Evolutionary conservation across 2,329 filamentous ascomycete genomes (phyloP), one percentile per base, ranked within the genome.

Genomic region (Clonostachys sp.): DNA sequence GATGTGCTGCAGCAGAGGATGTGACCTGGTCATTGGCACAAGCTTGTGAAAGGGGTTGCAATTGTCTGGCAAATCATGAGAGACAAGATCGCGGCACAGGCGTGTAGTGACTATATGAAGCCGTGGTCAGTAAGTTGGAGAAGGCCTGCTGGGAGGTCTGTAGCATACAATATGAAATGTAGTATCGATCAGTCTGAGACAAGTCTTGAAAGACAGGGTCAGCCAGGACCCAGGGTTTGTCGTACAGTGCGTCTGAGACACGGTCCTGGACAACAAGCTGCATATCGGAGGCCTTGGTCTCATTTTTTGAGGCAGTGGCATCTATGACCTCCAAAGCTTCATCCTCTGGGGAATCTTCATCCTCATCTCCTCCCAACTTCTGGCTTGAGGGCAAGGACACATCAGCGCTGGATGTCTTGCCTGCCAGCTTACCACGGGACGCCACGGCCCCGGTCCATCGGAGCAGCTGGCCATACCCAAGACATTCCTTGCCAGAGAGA

Each of bases 41-140:
- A 76, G 62, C 44, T 54, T 61, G 50, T 72, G 71, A 54, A 75
- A 77, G 7, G 73, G 73, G 55, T 77, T 77, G 9, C 24, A 30
- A 45, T 54, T 56, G 10, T 69, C 63, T 13, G 65, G 63, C 43
- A 68, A 54, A 57, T 77, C 74, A 45, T 67, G 63, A 24, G 72
- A 68, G 46, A 77, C 72, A 40, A 82, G 66, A 54, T 80, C 77
- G 56, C 65, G 71, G 61, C 77, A 81, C 44, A 83, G 63, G 38
- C 73, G 61, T n/a, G 58, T 63, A 46, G 73, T 60, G 61, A 78
- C 71, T 79, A 70, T 0, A 40, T 14, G 20, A 43, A 17, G 17
- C 33, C 42, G 42, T 44, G 38, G 40, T 45, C 42, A 50, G 33
- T 16, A 33, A 9, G 8, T 14, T 18, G 41, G 20, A 42, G 41